These are phyloP conservation scores for Citrus cavaleriei DNA, from an alignment of 345 rosid species.

Conservation along the genomic window DNA sequence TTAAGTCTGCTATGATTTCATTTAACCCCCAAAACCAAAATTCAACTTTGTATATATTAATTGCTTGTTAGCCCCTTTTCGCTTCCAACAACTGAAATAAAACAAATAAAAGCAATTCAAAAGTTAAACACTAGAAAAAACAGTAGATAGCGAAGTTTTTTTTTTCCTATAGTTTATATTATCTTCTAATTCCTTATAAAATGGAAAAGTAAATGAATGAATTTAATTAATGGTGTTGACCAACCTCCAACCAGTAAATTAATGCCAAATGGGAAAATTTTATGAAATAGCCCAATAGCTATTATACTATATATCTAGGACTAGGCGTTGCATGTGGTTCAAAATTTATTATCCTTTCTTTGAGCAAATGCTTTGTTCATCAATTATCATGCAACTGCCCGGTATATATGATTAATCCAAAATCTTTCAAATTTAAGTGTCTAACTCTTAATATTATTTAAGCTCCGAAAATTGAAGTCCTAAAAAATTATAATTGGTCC, in stretches of 20 bases:
- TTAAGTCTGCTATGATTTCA: too few relatives aligned
- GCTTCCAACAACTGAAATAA: not conserved
- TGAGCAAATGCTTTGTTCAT: not conserved
- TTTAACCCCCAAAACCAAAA: too few relatives aligned
- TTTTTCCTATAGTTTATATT: not conserved
- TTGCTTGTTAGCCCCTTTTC: not conserved
- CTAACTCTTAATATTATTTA: too few relatives aligned
- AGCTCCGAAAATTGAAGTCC: too few relatives aligned
- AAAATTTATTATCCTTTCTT: not conserved
- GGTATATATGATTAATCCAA: not conserved
- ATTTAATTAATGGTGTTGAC: not conserved
- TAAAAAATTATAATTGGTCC: too few relatives aligned
- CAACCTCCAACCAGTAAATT: not conserved
- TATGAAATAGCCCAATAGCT: not conserved
- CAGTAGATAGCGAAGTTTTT: not conserved
- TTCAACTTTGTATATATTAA: too few relatives aligned
- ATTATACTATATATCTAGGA: not conserved
- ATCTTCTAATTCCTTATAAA: not conserved
- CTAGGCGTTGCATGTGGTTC: not conserved
- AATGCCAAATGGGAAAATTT: slow-evolving; percentile 2
- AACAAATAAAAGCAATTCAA: not conserved
- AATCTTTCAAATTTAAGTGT: not conserved
- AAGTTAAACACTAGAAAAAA: not conserved
- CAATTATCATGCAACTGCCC: not conserved
- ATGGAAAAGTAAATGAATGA: not conserved